Percentiles rank a stretch among this genome's conserved stretches.
These are phyloP conservation scores for Botrytis deweyae DNA, from an alignment of 2,329 filamentous ascomycete genomes.

Conservation along the genomic window DNA sequence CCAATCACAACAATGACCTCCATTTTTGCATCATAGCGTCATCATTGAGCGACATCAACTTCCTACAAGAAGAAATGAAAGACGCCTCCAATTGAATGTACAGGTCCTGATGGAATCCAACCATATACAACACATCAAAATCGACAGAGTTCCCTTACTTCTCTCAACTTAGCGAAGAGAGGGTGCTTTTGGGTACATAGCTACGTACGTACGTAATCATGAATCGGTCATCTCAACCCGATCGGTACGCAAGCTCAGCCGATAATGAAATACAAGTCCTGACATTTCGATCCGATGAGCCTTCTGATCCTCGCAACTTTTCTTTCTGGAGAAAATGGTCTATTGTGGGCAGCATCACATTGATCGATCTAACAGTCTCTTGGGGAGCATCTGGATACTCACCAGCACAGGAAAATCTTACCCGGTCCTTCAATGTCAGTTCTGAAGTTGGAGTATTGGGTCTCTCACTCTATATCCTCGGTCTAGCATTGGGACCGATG, in stretches of 20 bases:
- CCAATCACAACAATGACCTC: conserved; percentile 4
- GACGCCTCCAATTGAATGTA: background rate
- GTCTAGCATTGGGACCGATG: conserved; percentile 44
- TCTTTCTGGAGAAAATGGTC: conserved; percentile 41
- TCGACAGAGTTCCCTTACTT: background rate
- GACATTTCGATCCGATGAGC: conserved; percentile 19
- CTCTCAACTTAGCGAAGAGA: background rate
- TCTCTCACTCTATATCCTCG: conserved; percentile 48
- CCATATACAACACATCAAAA: background rate
- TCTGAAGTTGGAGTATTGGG: conserved; percentile 46
- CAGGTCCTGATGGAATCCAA: background rate
- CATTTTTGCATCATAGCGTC: background rate
- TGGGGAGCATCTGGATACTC: conserved; percentile 51
- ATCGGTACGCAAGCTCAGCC: background rate
- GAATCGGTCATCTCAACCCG: background rate
- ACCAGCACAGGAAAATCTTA: conserved; percentile 45
- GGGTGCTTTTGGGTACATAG: no score
- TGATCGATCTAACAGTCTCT: conserved; percentile 40
- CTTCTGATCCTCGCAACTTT: conserved; percentile 40
- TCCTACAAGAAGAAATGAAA: background rate
- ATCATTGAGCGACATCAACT: background rate
- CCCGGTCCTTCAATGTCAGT: conserved; percentile 44
- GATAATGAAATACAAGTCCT: conserved; percentile 9
- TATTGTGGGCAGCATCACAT: conserved; percentile 37
- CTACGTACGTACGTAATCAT: background rate